Percentiles rank a stretch among this genome's conserved stretches.
These are phyloP conservation scores for Papiliotrema fonsecae DNA, from an alignment of 1,284 basidiomycete genomes.

Conservation along the genomic window DNA sequence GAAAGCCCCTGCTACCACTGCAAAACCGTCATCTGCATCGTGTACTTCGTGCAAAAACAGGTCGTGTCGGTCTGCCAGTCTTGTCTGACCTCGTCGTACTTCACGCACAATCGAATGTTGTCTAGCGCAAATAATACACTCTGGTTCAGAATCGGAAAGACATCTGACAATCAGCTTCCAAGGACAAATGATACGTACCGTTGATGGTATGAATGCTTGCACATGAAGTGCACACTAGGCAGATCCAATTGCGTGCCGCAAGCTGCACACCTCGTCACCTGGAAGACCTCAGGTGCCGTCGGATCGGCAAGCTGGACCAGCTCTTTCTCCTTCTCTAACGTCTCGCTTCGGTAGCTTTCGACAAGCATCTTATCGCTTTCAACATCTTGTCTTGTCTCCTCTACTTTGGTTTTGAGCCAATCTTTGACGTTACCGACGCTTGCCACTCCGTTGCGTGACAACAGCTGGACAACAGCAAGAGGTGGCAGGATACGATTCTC, in stretches of 20 bases:
- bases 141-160: slow-evolving; percentile 73
- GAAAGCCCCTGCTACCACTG: slow-evolving; percentile 73
- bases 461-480: slow-evolving; percentile 77
- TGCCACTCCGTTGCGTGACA: slow-evolving; percentile 79
- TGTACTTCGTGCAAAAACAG: slow-evolving; percentile 80
- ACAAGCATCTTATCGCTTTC: slow-evolving; percentile 88
- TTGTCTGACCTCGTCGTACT: slow-evolving; percentile 75
- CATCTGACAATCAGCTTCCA: slow-evolving; percentile 54
- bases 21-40: slow-evolving; percentile 77
- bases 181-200: slow-evolving; percentile 51
- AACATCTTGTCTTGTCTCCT: slow-evolving; percentile 67
- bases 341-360: slow-evolving; percentile 79
- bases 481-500: slow-evolving; percentile 77
- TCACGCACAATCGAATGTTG: slow-evolving; percentile 86
- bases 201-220: slow-evolving; percentile 94
- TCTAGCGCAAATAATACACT: slow-evolving; percentile 81
- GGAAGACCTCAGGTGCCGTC: slow-evolving; percentile 77
- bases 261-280: slow-evolving; percentile 82
- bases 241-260: slow-evolving; percentile 86
- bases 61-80: slow-evolving; percentile 77
- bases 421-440: slow-evolving; percentile 85
- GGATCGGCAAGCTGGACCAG: slow-evolving; percentile 74
- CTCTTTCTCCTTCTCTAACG: slow-evolving; percentile 71
- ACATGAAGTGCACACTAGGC: slow-evolving; percentile 96
- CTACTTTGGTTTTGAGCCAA: slow-evolving; percentile 76